Evolutionary conservation across 129 eudicot genomes (phyloP).

Genomic region (Deinandra increscens): DNA sequence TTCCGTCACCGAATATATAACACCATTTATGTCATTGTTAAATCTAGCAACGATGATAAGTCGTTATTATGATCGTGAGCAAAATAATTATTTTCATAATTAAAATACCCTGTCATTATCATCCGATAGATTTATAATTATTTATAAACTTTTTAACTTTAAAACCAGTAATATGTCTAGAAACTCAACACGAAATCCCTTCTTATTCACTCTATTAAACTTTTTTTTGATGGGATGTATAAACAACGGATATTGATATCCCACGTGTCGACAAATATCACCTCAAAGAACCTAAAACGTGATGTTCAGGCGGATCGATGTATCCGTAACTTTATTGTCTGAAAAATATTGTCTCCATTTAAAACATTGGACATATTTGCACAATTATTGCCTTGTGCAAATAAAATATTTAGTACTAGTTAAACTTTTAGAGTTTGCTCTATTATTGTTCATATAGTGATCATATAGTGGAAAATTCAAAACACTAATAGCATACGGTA

Average conservation of each 20-base stretch:
- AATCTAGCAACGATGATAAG: too few relatives aligned
- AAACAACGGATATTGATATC: conserved; percentile 13
- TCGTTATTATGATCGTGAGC: too few relatives aligned
- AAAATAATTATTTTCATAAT: too few relatives aligned
- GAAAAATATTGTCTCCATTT: background rate
- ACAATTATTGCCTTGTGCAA: background rate
- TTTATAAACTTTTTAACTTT: too few relatives aligned
- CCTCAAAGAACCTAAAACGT: conserved; percentile 29
- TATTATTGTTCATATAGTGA: too few relatives aligned
- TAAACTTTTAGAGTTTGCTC: background rate
- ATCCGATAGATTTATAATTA: too few relatives aligned
- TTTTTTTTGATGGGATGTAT: background rate
- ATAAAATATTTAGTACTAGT: background rate
- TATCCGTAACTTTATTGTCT: background rate
- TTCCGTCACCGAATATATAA: too few relatives aligned
- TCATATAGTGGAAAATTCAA: too few relatives aligned
- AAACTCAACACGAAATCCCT: too few relatives aligned
- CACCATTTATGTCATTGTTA: too few relatives aligned
- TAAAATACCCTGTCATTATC: too few relatives aligned
- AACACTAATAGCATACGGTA: too few relatives aligned
- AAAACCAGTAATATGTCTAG: background rate
- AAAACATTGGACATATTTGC: background rate
- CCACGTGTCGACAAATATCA: conserved; percentile 24
- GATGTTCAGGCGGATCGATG: conserved; percentile 23
- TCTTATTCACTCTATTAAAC: background rate